Conservation (phyloP, 2,329 filamentous ascomycete genomes). For the Arthroderma sp. region DNA sequence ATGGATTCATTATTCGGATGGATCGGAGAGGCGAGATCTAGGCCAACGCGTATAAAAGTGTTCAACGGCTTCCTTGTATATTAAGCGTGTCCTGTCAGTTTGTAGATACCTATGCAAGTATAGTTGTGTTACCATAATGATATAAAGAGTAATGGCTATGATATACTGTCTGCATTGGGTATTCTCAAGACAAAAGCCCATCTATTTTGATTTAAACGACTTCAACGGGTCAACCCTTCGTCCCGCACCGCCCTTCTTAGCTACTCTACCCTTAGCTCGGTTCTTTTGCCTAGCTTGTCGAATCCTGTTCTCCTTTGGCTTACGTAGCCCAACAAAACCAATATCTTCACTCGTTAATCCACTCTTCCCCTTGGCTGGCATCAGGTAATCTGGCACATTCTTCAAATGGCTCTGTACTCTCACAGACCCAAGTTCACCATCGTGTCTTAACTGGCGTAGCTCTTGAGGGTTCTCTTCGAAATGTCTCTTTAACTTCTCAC, state of each 20-base stretch:
- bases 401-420: slow-evolving; percentile 79
- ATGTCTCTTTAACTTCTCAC: slow-evolving; percentile 84
- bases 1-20: slow-evolving; percentile 28
- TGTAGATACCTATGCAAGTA: background rate
- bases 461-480: slow-evolving; percentile 96
- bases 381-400: slow-evolving; percentile 85
- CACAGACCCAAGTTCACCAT: slow-evolving; percentile 73
- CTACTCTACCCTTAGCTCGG: slow-evolving; percentile 31
- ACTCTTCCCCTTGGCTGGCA: slow-evolving; percentile 66
- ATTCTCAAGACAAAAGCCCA: background rate
- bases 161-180: background rate
- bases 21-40: background rate
- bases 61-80: background rate
- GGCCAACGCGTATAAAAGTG: background rate
- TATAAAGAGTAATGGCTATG: background rate
- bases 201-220: slow-evolving; percentile 58
- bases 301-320: slow-evolving; percentile 39
- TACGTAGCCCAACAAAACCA: slow-evolving; percentile 60
- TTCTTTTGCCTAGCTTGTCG: slow-evolving; percentile 39
- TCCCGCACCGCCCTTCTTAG: slow-evolving; percentile 41
- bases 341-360: slow-evolving; percentile 53
- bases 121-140: background rate
- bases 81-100: no score
- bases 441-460: slow-evolving; percentile 74
- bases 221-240: slow-evolving; percentile 74